Conservation (phyloP, 768 basidiomycete species). For the Wakefieldia striispora region DNA sequence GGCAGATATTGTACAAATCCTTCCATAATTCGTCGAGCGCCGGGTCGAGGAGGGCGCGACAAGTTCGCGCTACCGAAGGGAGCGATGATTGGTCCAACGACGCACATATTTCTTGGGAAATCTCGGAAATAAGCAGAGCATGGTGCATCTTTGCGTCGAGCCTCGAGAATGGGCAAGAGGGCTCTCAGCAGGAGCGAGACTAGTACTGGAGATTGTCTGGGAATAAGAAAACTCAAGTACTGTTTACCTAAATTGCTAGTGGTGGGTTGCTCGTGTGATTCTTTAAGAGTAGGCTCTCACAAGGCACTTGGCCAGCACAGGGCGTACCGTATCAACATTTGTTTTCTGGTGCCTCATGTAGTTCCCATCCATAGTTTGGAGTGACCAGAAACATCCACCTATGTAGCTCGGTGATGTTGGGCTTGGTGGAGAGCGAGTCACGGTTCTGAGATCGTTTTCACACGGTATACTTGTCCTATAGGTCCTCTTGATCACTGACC, state of each 20-base stretch:
- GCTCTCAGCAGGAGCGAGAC: neutral
- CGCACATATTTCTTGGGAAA: constrained; percentile 18
- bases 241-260: constrained; percentile 17
- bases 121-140: constrained; percentile 24
- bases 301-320: neutral
- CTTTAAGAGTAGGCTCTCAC: neutral
- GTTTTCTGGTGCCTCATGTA: too few relatives aligned
- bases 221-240: neutral
- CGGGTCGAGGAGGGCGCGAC: constrained; percentile 18
- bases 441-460: neutral
- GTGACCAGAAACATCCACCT: too few relatives aligned
- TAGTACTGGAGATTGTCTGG: neutral
- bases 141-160: constrained; percentile 15
- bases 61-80: constrained; percentile 23
- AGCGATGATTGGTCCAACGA: constrained; percentile 13
- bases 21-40: constrained; percentile 28
- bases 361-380: too few relatives aligned
- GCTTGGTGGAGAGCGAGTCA: too few relatives aligned
- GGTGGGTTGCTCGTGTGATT: constrained; percentile 5
- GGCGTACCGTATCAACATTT: too few relatives aligned
- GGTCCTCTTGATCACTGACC: too few relatives aligned
- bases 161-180: neutral
- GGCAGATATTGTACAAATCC: constrained; percentile 19
- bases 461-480: neutral
- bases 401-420: too few relatives aligned